Evolutionary conservation across 2,329 filamentous ascomycete species (phyloP).

Genomic region (Paraconiothyrium brasiliense): DNA sequence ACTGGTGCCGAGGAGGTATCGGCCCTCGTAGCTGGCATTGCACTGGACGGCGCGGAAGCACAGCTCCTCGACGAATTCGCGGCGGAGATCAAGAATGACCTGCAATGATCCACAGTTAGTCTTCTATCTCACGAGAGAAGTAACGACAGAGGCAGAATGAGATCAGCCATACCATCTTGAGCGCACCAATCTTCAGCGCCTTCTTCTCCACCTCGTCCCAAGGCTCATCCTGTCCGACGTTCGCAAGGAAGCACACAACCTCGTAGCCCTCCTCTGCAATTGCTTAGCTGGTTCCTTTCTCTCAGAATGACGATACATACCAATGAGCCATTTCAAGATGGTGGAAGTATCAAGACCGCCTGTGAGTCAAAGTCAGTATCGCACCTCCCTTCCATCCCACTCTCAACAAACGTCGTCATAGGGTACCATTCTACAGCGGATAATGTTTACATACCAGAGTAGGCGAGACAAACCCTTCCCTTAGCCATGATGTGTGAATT

Average conservation of each 20-base stretch:
- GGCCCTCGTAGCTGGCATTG: constrained; percentile 67
- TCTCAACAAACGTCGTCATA: background rate
- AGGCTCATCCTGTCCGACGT: constrained; percentile 69
- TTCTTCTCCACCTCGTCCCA: constrained; percentile 71
- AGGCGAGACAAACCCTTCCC: constrained; percentile 60
- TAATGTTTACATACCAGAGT: constrained; percentile 49
- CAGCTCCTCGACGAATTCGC: constrained; percentile 82
- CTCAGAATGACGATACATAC: constrained; percentile 27
- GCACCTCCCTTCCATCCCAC: background rate
- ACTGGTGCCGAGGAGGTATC: constrained; percentile 62
- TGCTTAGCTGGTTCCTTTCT: constrained; percentile 18
- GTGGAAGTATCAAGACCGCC: constrained; percentile 69
- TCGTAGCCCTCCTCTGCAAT: constrained; percentile 63
- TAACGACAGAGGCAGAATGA: background rate
- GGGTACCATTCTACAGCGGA: background rate
- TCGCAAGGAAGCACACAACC: constrained; percentile 68
- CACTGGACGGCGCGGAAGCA: constrained; percentile 83
- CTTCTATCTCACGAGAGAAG: background rate
- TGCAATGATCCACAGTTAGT: constrained; percentile 5
- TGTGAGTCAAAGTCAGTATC: constrained; percentile 39
- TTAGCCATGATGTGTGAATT: constrained; percentile 44
- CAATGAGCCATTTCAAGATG: constrained; percentile 49
- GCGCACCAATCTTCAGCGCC: constrained; percentile 74
- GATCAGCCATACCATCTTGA: constrained; percentile 60
- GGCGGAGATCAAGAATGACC: constrained; percentile 70